These are phyloP conservation scores for Boletus speciosus DNA, from an alignment of 768 basidiomycete genomes.

Conservation along the genomic window DNA sequence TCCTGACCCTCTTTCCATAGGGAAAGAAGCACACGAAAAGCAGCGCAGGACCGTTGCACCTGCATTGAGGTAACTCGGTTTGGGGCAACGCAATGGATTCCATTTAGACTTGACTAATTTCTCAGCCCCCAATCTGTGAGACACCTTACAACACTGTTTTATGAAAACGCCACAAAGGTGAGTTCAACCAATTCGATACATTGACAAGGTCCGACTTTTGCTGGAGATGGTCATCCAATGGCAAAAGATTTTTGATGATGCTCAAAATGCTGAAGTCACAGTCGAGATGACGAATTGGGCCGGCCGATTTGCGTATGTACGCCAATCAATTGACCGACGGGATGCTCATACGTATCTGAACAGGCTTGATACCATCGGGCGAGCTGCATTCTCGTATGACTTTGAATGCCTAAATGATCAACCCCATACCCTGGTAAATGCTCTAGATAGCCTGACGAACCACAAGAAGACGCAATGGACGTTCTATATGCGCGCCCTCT, in stretches of 20 bases:
- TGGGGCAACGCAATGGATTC: background rate
- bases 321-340: background rate
- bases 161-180: constrained; percentile 50
- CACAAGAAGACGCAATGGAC: constrained; percentile 53
- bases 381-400: constrained; percentile 62
- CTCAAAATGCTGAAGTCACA: constrained; percentile 37
- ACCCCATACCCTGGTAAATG: constrained; percentile 46
- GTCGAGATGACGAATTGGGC: constrained; percentile 60
- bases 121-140: constrained; percentile 51
- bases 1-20: constrained; percentile 27
- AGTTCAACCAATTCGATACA: background rate
- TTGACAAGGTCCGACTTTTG: constrained; percentile 3
- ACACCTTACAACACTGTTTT: constrained; percentile 47
- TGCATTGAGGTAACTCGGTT: constrained; percentile 46
- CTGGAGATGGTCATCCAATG: constrained; percentile 46
- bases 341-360: background rate
- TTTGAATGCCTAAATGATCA: constrained; percentile 53
- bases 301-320: constrained; percentile 56
- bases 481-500: constrained; percentile 62
- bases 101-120: background rate
- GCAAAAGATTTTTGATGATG: constrained; percentile 43
- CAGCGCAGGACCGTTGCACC: constrained; percentile 53
- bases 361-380: constrained; percentile 57
- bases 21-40: constrained; percentile 53
- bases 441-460: constrained; percentile 59